Evolutionary conservation across 2,329 filamentous ascomycete species (phyloP).

Genomic region (Cadophora sp.): DNA sequence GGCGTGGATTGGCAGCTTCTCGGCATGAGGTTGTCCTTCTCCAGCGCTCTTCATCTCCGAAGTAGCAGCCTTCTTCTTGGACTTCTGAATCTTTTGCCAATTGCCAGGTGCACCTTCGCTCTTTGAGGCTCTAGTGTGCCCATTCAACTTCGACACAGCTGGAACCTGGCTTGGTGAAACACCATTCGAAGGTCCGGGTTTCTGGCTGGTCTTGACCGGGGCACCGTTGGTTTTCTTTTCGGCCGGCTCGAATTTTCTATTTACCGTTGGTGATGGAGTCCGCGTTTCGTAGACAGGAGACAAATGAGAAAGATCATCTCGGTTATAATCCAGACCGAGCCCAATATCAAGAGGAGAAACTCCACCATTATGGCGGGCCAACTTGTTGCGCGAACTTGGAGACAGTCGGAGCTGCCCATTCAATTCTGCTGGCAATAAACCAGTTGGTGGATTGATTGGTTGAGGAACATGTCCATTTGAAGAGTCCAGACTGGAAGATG

Average conservation of each 20-base stretch:
- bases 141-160: constrained; percentile 52
- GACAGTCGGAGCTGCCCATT: constrained; percentile 39
- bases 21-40: constrained; percentile 53
- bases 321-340: constrained; percentile 36
- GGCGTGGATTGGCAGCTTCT: constrained; percentile 63
- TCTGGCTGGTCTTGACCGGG: constrained; percentile 19
- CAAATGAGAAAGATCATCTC: constrained; percentile 53
- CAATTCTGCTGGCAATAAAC: constrained; percentile 31
- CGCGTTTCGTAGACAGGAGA: constrained; percentile 78
- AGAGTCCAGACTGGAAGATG: constrained; percentile 12
- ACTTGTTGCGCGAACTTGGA: constrained; percentile 38
- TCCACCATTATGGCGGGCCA: constrained; percentile 41
- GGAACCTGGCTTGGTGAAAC: constrained; percentile 34
- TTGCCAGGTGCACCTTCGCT: constrained; percentile 57
- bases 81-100: constrained; percentile 67
- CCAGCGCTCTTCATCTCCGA: constrained; percentile 55
- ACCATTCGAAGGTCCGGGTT: constrained; percentile 49
- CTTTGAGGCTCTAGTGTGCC: constrained; percentile 60
- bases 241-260: constrained; percentile 58
- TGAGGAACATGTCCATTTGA: constrained; percentile 27
- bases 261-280: constrained; percentile 72
- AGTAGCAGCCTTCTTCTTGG: constrained; percentile 55
- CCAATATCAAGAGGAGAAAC: constrained; percentile 45
- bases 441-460: constrained; percentile 29
- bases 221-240: constrained; percentile 16